Conservation (phyloP, 768 basidiomycete species). For the Russula sp. region DNA sequence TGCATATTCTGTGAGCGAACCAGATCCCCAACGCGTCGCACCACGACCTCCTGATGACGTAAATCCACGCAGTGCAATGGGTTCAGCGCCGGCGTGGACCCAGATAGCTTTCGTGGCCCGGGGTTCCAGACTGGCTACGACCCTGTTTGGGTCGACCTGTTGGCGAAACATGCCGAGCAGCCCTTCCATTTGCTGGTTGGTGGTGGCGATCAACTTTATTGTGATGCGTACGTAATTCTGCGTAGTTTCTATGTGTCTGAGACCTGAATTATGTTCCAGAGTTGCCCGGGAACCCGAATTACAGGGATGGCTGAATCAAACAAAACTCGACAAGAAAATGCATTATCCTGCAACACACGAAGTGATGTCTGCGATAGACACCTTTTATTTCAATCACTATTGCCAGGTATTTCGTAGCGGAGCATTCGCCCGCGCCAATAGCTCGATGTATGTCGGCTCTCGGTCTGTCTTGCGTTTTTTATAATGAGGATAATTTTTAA, state of each 20-base stretch:
- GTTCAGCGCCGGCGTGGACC: constrained; percentile 85
- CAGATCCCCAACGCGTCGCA: not conserved
- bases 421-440: constrained; percentile 88
- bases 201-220: constrained; percentile 94
- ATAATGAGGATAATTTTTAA: constrained; percentile 34
- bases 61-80: constrained; percentile 66
- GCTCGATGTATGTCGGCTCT: constrained; percentile 66
- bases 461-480: not conserved
- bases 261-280: constrained; percentile 37
- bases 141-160: constrained; percentile 92
- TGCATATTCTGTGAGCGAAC: constrained; percentile 65
- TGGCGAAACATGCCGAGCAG: constrained; percentile 69
- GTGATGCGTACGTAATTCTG: constrained; percentile 60
- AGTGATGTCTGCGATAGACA: constrained; percentile 72
- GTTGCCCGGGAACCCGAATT: constrained; percentile 85
- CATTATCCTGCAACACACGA: constrained; percentile 61
- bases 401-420: constrained; percentile 82
- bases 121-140: constrained; percentile 81
- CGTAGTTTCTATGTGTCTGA: not conserved
- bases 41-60: constrained; percentile 7
- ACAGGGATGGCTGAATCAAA: constrained; percentile 74
- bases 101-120: constrained; percentile 79
- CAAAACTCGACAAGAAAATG: constrained; percentile 61
- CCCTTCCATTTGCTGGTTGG: constrained; percentile 93
- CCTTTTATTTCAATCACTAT: constrained; percentile 91